Conservation (phyloP, 2,329 filamentous ascomycete genomes). For the Teratosphaeria viscida region DNA sequence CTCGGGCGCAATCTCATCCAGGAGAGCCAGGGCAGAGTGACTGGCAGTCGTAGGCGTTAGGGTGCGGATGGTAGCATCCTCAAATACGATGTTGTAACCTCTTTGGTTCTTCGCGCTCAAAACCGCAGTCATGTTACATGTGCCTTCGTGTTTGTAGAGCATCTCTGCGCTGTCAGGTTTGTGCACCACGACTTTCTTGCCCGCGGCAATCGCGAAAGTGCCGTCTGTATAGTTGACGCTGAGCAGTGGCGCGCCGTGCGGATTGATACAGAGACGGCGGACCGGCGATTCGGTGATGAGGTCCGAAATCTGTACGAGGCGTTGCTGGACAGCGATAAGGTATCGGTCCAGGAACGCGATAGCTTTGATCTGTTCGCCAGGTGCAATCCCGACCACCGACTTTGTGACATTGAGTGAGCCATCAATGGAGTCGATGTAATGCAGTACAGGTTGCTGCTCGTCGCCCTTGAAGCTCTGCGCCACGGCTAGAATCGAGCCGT, state of each 20-base stretch:
- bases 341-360: conserved; percentile 62
- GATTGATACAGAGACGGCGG: conserved; percentile 18
- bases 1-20: neutral
- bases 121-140: conserved; percentile 47
- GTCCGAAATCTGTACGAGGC: conserved; percentile 70
- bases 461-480: conserved; percentile 30
- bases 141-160: conserved; percentile 38
- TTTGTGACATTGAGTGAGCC: conserved; percentile 45
- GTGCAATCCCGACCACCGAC: neutral
- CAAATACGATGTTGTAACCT: conserved; percentile 67
- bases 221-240: conserved; percentile 53
- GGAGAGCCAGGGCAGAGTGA: neutral
- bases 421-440: conserved; percentile 64
- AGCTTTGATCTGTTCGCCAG: conserved; percentile 26
- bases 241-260: conserved; percentile 30
- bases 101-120: conserved; percentile 52
- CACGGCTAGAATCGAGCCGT: conserved; percentile 72
- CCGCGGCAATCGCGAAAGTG: conserved; percentile 31
- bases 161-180: conserved; percentile 49
- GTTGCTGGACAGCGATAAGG: conserved; percentile 63
- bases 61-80: conserved; percentile 58
- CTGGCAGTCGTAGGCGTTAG: conserved; percentile 23
- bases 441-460: conserved; percentile 50
- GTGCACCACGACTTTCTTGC: conserved; percentile 48
- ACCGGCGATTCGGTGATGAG: conserved; percentile 61